Base-by-base conservation (phyloP, 306 rosid genomes). In the Quillaja saponaria region DNA sequence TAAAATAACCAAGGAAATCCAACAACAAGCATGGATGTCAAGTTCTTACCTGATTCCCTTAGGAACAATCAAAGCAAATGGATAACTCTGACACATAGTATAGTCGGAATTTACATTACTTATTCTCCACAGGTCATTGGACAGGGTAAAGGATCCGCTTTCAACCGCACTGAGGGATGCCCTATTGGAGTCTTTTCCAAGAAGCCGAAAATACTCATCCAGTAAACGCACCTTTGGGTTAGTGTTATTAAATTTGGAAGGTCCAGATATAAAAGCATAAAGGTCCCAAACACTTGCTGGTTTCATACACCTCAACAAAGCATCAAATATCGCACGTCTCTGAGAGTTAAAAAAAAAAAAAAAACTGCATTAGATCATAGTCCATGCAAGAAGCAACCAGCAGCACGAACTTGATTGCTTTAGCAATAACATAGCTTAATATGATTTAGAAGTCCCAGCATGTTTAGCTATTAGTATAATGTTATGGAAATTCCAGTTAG, bases 21-120 rank as follows among this genome's bases (percentile, higher is more conserved):
- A 41, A 38, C 52, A 63, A 72, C 61, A 51, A 46, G 38, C 61
- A 60, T 54, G 65, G 48, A 63, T 55, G 69, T 57, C 53, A 52
- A 74, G 64, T 41, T 62, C 82, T 76, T 83, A 92, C 99, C 85
- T 76, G 46, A 92, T 78, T 66, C 63, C 44, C 54, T 80, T 80
- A 62, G 96, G 99, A 70, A 92, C 81, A 52, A 92, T 78, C 83
- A 92, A 80, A 69, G 99, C 95, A 78, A 89, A 92, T 69, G 99
- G 99, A 74, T 92, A 92, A 71, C 58, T 92, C 68, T 72, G 95
- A 78, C 95, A 92, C 84, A 89, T 50, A 60, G 81, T 57, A 74
- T 89, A 87, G 71, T 44, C 74, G 66, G 83, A 83, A 69, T 92
- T 92, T 71, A 87, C 67, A 47, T 79, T 71, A 65, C 89, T 92